Percentiles rank a stretch among this genome's conserved stretches.
Conservation (phyloP, 805 yeast genomes). For the Candida takata region DNA sequence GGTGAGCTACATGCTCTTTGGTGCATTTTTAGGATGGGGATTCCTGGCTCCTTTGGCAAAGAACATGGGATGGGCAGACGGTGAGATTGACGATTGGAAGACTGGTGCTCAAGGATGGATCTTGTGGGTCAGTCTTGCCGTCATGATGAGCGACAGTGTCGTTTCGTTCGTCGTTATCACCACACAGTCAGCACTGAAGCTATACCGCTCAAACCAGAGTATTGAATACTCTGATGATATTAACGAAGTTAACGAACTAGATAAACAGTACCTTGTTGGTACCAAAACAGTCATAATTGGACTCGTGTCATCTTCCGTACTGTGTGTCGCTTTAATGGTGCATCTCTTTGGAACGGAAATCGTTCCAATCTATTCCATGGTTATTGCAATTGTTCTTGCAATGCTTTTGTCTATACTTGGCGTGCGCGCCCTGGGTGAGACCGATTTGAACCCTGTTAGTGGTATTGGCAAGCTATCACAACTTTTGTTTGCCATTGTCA, state of each 20-base stretch:
- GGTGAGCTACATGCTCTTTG: conserved; percentile 83
- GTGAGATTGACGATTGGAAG: conserved; percentile 87
- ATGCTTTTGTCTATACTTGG: conserved; percentile 77
- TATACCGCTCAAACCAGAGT: conserved; percentile 4
- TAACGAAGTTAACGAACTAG: conserved; percentile 21
- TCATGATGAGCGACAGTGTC: conserved; percentile 88
- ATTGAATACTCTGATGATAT: not conserved
- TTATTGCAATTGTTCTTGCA: conserved; percentile 67
- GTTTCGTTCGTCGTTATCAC: conserved; percentile 69
- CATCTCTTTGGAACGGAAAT: conserved; percentile 56
- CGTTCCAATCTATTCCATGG: conserved; percentile 64
- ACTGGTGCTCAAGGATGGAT: conserved; percentile 97
- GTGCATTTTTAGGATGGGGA: conserved; percentile 89
- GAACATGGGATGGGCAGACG: conserved; percentile 76
- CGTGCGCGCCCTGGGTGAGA: conserved; percentile 92
- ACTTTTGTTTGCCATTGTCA: conserved; percentile 71
- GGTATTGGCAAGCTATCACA: conserved; percentile 96
- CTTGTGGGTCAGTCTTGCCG: conserved; percentile 85
- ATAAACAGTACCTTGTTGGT: conserved; percentile 43
- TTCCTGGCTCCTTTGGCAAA: conserved; percentile 78
- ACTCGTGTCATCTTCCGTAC: conserved; percentile 51
- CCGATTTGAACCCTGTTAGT: conserved; percentile 93
- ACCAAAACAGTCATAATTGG: conserved; percentile 49
- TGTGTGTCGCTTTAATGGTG: conserved; percentile 61
- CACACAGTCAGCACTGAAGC: conserved; percentile 31